phyloP scores from a whole-genome alignment of 2,329 filamentous ascomycete species.

The Beauveria caledonica region DNA sequence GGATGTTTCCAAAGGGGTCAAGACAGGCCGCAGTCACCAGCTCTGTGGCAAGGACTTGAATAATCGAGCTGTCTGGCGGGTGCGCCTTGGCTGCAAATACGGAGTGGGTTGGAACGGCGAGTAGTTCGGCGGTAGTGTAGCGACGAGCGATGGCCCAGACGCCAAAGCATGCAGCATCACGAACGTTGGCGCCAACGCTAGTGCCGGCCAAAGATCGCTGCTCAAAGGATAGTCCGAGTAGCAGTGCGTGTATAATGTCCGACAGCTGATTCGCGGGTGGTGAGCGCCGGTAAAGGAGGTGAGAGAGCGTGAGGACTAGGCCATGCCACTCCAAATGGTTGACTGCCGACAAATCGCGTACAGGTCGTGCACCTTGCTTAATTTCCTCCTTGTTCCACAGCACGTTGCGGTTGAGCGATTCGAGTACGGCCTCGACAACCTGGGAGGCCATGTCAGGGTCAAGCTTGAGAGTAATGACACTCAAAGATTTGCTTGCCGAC shows the following conservation, averaged over 20 bases:
- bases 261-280: conserved; percentile 63
- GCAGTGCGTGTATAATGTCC: conserved; percentile 65
- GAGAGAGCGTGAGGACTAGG: conserved; percentile 75
- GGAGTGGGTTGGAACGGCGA: conserved; percentile 47
- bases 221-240: conserved; percentile 80
- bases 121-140: conserved; percentile 73
- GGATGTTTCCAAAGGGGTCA: conserved; percentile 87
- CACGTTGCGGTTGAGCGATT: conserved; percentile 53
- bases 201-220: conserved; percentile 78
- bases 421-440: conserved; percentile 79
- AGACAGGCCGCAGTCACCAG: conserved; percentile 75
- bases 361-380: conserved; percentile 24
- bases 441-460: conserved; percentile 74
- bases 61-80: conserved; percentile 37
- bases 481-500: conserved; percentile 86
- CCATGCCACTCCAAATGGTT: conserved; percentile 88
- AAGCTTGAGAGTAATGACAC: conserved; percentile 74
- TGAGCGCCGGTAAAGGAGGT: conserved; percentile 77
- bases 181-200: conserved; percentile 79
- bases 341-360: conserved; percentile 62
- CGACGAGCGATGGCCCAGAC: conserved; percentile 87
- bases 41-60: conserved; percentile 74
- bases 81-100: conserved; percentile 33
- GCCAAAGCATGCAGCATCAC: conserved; percentile 93
- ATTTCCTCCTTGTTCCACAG: conserved; percentile 39